phyloP scores from a whole-genome alignment of 345 rosid species.

The Heritiera fomes region DNA sequence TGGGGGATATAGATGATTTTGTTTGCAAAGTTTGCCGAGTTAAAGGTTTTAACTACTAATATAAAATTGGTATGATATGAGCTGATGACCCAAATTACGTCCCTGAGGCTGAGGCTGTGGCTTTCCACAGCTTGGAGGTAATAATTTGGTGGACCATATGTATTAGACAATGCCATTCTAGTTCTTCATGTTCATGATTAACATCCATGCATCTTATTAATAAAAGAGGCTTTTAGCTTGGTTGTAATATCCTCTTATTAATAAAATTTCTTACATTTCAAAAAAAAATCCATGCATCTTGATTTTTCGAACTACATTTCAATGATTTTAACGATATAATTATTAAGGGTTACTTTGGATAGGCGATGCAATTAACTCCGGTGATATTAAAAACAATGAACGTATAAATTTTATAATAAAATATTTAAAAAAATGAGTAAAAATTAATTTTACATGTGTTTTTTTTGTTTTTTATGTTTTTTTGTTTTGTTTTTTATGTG shows the following conservation, averaged over 20 bases:
- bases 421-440: too few relatives aligned
- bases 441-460: background rate
- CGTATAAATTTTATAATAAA: too few relatives aligned
- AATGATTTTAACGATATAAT: constrained; percentile 27
- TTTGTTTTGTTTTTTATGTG: constrained; percentile 17
- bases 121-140: constrained; percentile 24
- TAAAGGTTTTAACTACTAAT: background rate
- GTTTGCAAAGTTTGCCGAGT: background rate
- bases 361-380: too few relatives aligned
- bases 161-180: constrained; percentile 31
- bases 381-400: too few relatives aligned
- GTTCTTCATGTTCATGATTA: constrained; percentile 30
- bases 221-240: too few relatives aligned
- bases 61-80: background rate
- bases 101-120: constrained; percentile 6
- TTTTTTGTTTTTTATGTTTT: background rate
- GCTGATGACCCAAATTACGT: too few relatives aligned
- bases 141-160: constrained; percentile 39
- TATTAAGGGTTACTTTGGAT: background rate
- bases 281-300: constrained; percentile 15
- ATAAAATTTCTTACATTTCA: too few relatives aligned
- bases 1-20: background rate
- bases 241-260: too few relatives aligned
- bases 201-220: constrained; percentile 16
- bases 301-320: constrained; percentile 39